Base-by-base conservation (phyloP, 2,329 filamentous ascomycete genomes). In the Verticillium nonalfalfae region DNA sequence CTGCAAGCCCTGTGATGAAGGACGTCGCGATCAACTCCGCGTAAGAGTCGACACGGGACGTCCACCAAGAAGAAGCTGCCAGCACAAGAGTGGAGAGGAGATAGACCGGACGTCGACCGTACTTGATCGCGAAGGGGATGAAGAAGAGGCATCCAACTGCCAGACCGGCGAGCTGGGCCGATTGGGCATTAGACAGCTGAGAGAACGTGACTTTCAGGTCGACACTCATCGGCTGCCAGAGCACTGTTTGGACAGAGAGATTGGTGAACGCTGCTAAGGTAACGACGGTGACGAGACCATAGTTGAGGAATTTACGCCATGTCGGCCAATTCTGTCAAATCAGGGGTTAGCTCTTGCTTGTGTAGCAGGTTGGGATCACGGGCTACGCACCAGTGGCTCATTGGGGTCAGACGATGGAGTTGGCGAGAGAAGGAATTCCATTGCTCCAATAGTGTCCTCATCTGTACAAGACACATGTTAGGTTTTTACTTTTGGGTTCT, bases 111-210 rank as follows among this genome's bases (percentile, higher is more conserved):
- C 74, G 69, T 1, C 73, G 69, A 1, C 74, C 74, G 56, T 72
- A 75, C 52, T 74, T 74, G 61, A 70, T 69, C 1, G 72, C 68
- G 1, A 75, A 66, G 0, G 74, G 74, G 6, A 76, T 68, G 57
- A 75, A 71, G 60, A 75, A 66, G 11, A 75, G 61, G 56, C 73
- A 73, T 0, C 72, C 72, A 10, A 71, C 63, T 15, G 73, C 72
- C 2, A 75, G 64, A 1, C 73, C 74, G 1, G 70, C 69, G 1
- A 70, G 63, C 50, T 72, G 69, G 1, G 68, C 66, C 0, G 74
- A 73, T 5, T 69, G 66, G 6, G 66, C 66, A 10, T 65, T 64
- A 56, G 62, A 73, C 1, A 73, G 65, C 2, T 71, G 67, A 14
- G 59, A 62, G 9, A 69, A 63, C 26, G 63, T 66, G 2, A 74